Evolutionary conservation across 1,284 basidiomycete genomes (phyloP).

Genomic region (Cutaneotrichosporon curvatum): DNA sequence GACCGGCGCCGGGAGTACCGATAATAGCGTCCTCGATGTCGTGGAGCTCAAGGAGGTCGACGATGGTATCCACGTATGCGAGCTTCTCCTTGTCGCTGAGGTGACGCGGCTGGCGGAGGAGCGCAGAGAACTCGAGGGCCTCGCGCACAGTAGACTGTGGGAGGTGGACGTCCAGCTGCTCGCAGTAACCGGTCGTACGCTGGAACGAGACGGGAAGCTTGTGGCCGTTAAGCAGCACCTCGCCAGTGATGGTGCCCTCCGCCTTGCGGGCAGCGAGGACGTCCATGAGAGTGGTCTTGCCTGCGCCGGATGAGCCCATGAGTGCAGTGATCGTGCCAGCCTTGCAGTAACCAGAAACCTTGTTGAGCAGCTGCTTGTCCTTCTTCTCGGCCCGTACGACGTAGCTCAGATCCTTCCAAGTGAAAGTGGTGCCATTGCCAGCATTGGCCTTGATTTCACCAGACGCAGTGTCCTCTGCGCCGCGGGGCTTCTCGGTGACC

Average conservation of each 20-base stretch:
- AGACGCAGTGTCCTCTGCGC: not conserved
- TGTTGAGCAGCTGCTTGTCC: slow-evolving; percentile 46
- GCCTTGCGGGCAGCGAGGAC: slow-evolving; percentile 47
- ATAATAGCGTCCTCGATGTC: slow-evolving; percentile 51
- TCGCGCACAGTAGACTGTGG: slow-evolving; percentile 58
- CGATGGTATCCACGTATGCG: slow-evolving; percentile 51
- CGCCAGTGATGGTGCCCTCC: slow-evolving; percentile 40
- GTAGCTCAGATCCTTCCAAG: slow-evolving; percentile 49
- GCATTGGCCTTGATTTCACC: not conserved
- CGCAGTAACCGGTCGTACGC: slow-evolving; percentile 49
- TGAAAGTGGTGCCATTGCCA: slow-evolving; percentile 31
- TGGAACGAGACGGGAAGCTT: slow-evolving; percentile 50
- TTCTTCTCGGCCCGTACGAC: slow-evolving; percentile 44
- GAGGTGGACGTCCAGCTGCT: slow-evolving; percentile 41
- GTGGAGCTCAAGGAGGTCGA: slow-evolving; percentile 51
- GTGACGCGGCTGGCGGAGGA: slow-evolving; percentile 64
- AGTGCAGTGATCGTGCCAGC: slow-evolving; percentile 50
- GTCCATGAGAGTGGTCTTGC: slow-evolving; percentile 48
- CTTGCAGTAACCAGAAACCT: slow-evolving; percentile 51
- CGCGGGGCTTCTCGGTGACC: slow-evolving; percentile 4
- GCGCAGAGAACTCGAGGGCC: slow-evolving; percentile 72
- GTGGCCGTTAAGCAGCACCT: slow-evolving; percentile 49
- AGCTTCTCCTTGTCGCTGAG: slow-evolving; percentile 55
- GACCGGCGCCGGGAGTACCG: slow-evolving; percentile 47
- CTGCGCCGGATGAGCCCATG: slow-evolving; percentile 47